Base-by-base conservation (phyloP, 1,284 basidiomycete genomes). In the Naganishia liquefaciens region DNA sequence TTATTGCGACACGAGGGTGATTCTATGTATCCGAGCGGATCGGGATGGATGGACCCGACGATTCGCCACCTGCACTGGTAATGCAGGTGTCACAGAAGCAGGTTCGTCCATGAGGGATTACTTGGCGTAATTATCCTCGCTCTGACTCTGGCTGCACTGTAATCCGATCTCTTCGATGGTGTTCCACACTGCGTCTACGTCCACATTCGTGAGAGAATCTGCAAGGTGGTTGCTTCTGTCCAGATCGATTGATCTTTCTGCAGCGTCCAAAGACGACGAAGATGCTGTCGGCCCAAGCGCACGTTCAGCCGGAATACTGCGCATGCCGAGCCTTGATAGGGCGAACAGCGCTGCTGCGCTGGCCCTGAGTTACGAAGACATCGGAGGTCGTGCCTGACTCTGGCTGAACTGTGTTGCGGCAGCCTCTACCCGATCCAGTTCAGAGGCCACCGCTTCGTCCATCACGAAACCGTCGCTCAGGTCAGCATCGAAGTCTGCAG, bases 351-450 rank as follows among this genome's bases (percentile, higher is more conserved):
- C 57, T 5, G 37, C 33, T 17, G 57, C 57, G 27, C 30, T 53
- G 10, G 9, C 51, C 54, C 2, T 13, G 21, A 11, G 1, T 15
- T 53, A 2, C 25, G 51, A 53, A 7, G 15, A 0, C 11, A 27
- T 15, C 7, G 40, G 15, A 37, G 40, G 40, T 17, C 39, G 60
- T 6, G 23, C 25, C 28, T 43, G 44, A 28, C 44, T 52, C 23
- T 51, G 40, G 19, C 28, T 52, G 23, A 54, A 46, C 19, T 49
- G 39, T 23, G 47, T 42, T 33, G 54, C 63, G 15, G 54, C 47
- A 5, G 54, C 54, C 33, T 64, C 63, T 23, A 64, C 50, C 19
- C 63, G 27, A 49, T 64, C 63, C 11, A 55, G 33, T 28, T 64
- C 63, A 27, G 51, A n/a, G 7, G 28, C 63, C 19, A 43, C 47